A percentile compares a stretch with the other conserved stretches of the same genome.
Evolutionary conservation across 495 filamentous ascomycete genomes (phyloP).

Genomic region (Aspergillus baeticus): DNA sequence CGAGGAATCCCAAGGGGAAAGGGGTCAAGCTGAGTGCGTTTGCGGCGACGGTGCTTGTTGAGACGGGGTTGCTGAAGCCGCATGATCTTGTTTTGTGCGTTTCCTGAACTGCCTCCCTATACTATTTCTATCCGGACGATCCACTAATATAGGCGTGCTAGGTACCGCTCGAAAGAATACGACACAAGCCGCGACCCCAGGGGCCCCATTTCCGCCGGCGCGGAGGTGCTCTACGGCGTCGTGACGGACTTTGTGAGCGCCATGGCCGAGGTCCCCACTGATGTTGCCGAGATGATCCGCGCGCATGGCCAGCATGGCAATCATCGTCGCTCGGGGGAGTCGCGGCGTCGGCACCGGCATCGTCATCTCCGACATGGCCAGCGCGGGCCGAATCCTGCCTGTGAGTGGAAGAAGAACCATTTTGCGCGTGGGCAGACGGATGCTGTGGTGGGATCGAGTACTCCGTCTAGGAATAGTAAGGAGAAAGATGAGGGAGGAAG

Average conservation of each 20-base stretch:
- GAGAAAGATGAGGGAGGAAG: too few species aligned
- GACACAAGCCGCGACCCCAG: constrained; percentile 70
- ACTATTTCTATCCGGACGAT: neutral
- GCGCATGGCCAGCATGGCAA: constrained; percentile 14
- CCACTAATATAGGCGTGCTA: constrained; percentile 19
- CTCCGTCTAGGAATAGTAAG: neutral
- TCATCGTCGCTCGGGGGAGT: neutral
- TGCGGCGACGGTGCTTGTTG: constrained; percentile 63
- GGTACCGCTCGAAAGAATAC: constrained; percentile 66
- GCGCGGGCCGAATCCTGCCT: neutral
- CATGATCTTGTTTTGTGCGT: constrained; percentile 67
- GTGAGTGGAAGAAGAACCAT: constrained; percentile 1
- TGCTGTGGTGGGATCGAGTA: neutral
- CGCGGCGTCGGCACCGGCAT: neutral
- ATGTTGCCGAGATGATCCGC: constrained; percentile 55
- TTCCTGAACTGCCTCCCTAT: neutral
- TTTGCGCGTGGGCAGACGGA: neutral
- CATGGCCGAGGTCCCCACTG: constrained; percentile 75
- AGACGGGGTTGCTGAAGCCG: constrained; percentile 59
- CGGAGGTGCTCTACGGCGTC: constrained; percentile 73
- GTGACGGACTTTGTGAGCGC: constrained; percentile 75
- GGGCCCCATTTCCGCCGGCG: constrained; percentile 69
- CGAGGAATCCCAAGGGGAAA: constrained; percentile 35
- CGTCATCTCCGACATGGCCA: neutral
- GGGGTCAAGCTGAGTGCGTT: constrained; percentile 66